Percentiles rank a stretch among this genome's conserved stretches.
Evolutionary conservation across 2,329 filamentous ascomycete species (phyloP).

Genomic region (Xylariaceae sp.): DNA sequence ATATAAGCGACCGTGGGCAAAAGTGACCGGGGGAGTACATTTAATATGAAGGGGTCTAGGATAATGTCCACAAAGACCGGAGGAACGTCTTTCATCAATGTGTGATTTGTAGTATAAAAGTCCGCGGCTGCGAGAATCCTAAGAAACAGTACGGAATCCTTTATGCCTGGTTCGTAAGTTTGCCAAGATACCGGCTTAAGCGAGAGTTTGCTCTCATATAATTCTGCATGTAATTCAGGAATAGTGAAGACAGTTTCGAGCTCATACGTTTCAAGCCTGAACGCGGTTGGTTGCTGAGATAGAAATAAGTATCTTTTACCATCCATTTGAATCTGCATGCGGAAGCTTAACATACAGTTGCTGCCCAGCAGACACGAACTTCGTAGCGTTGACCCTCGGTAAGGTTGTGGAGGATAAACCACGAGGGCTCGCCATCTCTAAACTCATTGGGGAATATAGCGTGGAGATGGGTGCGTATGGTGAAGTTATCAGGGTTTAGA

Average conservation of each 20-base stretch:
- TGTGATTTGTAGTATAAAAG: slow-evolving; percentile 78
- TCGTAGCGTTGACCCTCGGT: slow-evolving; percentile 82
- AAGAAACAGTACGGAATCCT: slow-evolving; percentile 70
- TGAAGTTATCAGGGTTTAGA: slow-evolving; percentile 64
- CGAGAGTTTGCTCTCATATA: slow-evolving; percentile 66
- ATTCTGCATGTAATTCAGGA: slow-evolving; percentile 67
- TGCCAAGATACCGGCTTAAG: slow-evolving; percentile 45
- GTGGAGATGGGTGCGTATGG: slow-evolving; percentile 68
- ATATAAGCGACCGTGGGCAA: slow-evolving; percentile 76
- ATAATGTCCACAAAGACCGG: slow-evolving; percentile 81
- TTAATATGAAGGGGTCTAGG: slow-evolving; percentile 83
- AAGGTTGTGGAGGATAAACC: slow-evolving; percentile 79
- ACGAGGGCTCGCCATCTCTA: slow-evolving; percentile 69
- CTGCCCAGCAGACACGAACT: slow-evolving; percentile 90
- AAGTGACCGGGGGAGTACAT: slow-evolving; percentile 80
- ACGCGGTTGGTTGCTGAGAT: slow-evolving; percentile 81
- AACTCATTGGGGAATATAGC: slow-evolving; percentile 69
- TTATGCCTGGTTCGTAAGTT: slow-evolving; percentile 26
- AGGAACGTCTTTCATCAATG: slow-evolving; percentile 77
- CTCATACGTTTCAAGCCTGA: slow-evolving; percentile 71
- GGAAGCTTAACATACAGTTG: slow-evolving; percentile 70
- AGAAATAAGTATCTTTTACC: slow-evolving; percentile 21
- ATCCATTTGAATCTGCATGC: slow-evolving; percentile 24
- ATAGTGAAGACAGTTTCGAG: slow-evolving; percentile 67
- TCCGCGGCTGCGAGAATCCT: slow-evolving; percentile 79